Percentiles rank a stretch among this genome's conserved stretches.
phyloP scores from a whole-genome alignment of 176 grass and related monocot genomes.

The Rhynchospora pubera region DNA sequence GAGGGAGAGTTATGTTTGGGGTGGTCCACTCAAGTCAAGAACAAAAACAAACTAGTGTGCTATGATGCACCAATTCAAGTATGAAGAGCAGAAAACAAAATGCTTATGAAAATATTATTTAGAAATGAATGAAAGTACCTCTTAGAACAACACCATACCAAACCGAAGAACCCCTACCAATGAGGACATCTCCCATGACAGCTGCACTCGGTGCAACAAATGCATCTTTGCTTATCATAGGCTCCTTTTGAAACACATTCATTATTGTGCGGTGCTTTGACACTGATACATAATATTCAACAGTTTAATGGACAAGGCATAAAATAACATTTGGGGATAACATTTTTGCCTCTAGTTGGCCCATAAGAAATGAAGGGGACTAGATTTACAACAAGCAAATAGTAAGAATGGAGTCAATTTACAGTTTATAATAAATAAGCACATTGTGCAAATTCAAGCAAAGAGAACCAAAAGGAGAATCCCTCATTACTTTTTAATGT shows the following conservation, averaged over 20 bases:
- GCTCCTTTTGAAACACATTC: slow-evolving; percentile 75
- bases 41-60: not conserved
- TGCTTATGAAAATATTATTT: not conserved
- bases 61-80: not conserved
- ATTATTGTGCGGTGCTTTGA: slow-evolving; percentile 84
- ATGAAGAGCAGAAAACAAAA: not conserved
- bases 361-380: not conserved
- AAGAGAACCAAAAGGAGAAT: not conserved
- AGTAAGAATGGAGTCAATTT: not conserved
- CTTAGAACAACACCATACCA: slow-evolving; percentile 94
- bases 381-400: not conserved
- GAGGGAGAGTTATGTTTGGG: not conserved
- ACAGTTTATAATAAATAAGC: not conserved
- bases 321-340: not conserved
- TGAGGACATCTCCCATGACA: slow-evolving; percentile 87
- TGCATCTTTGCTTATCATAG: slow-evolving; percentile 68
- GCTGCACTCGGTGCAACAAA: slow-evolving; percentile 90
- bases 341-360: not conserved
- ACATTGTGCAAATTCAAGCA: not conserved
- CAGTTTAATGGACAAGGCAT: not conserved
- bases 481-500: not conserved
- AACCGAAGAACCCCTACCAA: slow-evolving; percentile 81
- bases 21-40: not conserved
- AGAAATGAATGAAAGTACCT: slow-evolving; percentile 41
- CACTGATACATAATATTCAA: slow-evolving; percentile 36